Percentiles rank a stretch among this genome's conserved stretches.
phyloP scores from a whole-genome alignment of 345 rosid species.

The Mallotus nudiflorus region DNA sequence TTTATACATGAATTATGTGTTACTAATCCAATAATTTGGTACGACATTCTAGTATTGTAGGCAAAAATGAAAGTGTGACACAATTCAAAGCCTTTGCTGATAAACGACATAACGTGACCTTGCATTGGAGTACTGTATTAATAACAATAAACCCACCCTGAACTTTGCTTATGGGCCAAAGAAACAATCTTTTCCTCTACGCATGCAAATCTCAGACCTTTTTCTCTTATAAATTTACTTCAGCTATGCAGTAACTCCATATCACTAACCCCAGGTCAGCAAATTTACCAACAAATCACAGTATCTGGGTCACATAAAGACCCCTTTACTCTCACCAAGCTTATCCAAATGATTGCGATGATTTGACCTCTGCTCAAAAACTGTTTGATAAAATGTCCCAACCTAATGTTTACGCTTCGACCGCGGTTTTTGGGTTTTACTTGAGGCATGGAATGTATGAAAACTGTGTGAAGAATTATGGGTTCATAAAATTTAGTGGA shows the following conservation, averaged over 20 bases:
- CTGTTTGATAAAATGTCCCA: conserved; percentile 30
- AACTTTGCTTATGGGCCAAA: background rate
- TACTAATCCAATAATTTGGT: too few species aligned
- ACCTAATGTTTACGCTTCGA: conserved; percentile 46
- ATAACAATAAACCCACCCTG: too few species aligned
- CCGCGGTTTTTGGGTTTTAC: conserved; percentile 30
- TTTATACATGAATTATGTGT: too few species aligned
- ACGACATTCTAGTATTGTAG: too few species aligned
- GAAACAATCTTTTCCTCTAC: background rate
- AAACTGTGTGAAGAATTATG: conserved; percentile 25
- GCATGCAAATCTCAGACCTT: background rate
- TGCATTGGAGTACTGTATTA: too few species aligned
- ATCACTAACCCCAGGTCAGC: conserved; percentile 30
- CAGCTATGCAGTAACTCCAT: conserved; percentile 34
- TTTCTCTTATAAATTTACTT: conserved; percentile 18
- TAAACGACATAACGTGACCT: too few species aligned
- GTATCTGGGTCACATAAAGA: conserved; percentile 14
- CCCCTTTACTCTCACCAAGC: conserved; percentile 33
- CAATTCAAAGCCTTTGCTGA: too few species aligned
- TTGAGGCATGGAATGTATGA: conserved; percentile 30
- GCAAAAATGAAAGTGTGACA: too few species aligned
- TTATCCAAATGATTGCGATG: conserved; percentile 30
- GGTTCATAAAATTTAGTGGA: conserved; percentile 27
- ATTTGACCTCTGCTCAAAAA: conserved; percentile 16
- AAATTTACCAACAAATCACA: conserved; percentile 37